Conservation (phyloP, 805 yeast genomes). For the Kazachstania martiniae region DNA sequence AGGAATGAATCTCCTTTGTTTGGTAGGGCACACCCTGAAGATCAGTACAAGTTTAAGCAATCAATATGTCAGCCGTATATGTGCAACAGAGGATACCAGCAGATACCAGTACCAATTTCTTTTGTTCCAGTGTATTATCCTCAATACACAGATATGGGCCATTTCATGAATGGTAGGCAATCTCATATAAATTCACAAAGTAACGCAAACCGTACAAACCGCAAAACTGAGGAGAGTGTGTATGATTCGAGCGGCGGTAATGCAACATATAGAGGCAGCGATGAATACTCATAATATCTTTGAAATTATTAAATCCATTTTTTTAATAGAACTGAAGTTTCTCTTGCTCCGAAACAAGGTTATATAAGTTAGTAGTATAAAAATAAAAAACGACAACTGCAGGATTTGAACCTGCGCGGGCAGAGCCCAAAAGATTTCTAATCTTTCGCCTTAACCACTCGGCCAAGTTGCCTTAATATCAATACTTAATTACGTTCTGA, state of each 20-base stretch:
- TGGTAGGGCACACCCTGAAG: too few relatives aligned
- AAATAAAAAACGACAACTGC: constrained; percentile 34
- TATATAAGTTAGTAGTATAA: not conserved
- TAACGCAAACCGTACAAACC: not conserved
- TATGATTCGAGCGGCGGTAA: constrained; percentile 22
- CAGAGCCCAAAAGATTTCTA: constrained; percentile 48
- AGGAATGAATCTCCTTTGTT: too few relatives aligned
- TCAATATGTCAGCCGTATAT: too few relatives aligned
- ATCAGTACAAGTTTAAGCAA: too few relatives aligned
- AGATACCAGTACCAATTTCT: not conserved
- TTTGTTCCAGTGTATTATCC: not conserved
- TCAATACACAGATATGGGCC: too few relatives aligned
- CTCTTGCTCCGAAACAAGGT: too few relatives aligned
- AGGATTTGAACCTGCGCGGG: constrained; percentile 65
- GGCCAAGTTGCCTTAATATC: constrained; percentile 33
- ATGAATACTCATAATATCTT: not conserved
- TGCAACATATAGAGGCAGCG: constrained; percentile 17
- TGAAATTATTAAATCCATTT: not conserved
- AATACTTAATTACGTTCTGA: not conserved
- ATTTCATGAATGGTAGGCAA: not conserved
- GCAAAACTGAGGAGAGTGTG: not conserved
- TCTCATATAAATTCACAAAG: not conserved
- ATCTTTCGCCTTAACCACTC: constrained; percentile 61
- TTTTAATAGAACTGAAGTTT: not conserved
- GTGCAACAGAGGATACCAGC: not conserved